Conservation (phyloP, 257 asterid species). For the Agastache rugosa region DNA sequence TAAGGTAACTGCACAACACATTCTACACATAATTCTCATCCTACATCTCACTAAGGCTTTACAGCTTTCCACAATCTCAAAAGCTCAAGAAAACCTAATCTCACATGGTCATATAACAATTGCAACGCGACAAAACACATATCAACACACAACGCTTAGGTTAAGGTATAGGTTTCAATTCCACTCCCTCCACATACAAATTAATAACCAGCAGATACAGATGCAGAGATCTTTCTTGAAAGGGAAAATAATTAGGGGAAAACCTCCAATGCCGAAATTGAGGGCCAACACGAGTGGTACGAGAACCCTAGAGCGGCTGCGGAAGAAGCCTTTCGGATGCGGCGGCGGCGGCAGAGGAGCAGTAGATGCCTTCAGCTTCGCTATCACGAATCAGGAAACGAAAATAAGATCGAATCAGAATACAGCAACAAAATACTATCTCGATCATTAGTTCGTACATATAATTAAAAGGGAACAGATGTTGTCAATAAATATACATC, state of each 20-base stretch:
- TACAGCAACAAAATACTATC: background rate
- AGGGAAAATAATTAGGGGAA: background rate
- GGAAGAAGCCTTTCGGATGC: background rate
- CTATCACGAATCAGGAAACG: conserved; percentile 11
- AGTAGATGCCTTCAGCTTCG: background rate
- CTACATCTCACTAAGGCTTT: background rate
- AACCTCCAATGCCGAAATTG: conserved; percentile 25
- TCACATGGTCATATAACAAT: background rate
- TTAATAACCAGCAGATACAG: background rate
- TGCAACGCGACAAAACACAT: background rate
- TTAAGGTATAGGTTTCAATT: background rate
- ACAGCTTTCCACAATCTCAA: background rate
- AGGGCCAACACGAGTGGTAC: conserved; percentile 13
- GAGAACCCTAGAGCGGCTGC: conserved; percentile 16
- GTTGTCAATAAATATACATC: background rate
- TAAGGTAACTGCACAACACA: background rate
- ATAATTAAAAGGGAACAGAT: background rate
- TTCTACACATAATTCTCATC: background rate
- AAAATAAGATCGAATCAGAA: conserved; percentile 10
- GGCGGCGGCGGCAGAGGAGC: background rate
- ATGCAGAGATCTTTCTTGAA: background rate
- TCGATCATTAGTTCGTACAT: background rate
- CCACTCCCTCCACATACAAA: background rate
- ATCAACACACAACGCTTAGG: background rate
- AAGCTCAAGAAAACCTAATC: background rate